phyloP scores from a whole-genome alignment of 2,329 filamentous ascomycete genomes.

The Chaetomiaceae sp. region DNA sequence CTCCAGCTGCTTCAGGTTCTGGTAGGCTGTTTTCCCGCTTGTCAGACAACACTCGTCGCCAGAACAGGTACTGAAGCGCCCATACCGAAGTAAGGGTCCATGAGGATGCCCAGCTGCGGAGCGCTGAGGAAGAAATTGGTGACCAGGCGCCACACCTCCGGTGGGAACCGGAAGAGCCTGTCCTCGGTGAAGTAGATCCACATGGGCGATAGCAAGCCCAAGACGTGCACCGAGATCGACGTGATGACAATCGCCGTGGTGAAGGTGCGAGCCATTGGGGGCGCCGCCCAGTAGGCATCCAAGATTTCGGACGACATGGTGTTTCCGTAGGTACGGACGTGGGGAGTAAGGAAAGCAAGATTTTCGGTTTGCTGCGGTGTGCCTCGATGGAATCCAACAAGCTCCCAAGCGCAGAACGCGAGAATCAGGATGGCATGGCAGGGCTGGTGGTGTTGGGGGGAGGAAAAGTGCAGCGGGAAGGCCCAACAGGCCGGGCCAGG shows the following conservation, averaged over 20 bases:
- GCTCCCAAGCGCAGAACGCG: constrained; percentile 15
- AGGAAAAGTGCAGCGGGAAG: constrained; percentile 9
- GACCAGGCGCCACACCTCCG: constrained; percentile 39
- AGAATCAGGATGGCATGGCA: constrained; percentile 18
- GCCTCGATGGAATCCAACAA: constrained; percentile 16
- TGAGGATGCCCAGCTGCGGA: constrained; percentile 46
- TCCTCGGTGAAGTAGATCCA: constrained; percentile 50
- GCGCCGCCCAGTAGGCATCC: constrained; percentile 36
- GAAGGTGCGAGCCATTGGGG: constrained; percentile 55
- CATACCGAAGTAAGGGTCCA: constrained; percentile 69
- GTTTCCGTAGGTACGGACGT: constrained; percentile 3
- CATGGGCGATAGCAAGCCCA: constrained; percentile 45
- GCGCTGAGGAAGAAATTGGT: constrained; percentile 39
- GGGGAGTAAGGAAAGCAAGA: constrained; percentile 3
- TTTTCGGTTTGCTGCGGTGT: constrained; percentile 8
- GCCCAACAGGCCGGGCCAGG: constrained; percentile 8
- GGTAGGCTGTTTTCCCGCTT: constrained; percentile 47
- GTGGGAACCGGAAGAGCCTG: constrained; percentile 49
- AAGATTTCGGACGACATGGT: constrained; percentile 32
- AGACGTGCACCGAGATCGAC: constrained; percentile 56
- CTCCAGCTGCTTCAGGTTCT: constrained; percentile 71
- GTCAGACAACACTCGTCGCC: constrained; percentile 19
- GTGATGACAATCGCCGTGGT: constrained; percentile 57
- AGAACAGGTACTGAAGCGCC: constrained; percentile 11
- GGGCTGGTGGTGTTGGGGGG: not conserved